These are phyloP conservation scores for Cyberlindnera amylophila DNA, from an alignment of 805 yeast species.

Conservation along the genomic window DNA sequence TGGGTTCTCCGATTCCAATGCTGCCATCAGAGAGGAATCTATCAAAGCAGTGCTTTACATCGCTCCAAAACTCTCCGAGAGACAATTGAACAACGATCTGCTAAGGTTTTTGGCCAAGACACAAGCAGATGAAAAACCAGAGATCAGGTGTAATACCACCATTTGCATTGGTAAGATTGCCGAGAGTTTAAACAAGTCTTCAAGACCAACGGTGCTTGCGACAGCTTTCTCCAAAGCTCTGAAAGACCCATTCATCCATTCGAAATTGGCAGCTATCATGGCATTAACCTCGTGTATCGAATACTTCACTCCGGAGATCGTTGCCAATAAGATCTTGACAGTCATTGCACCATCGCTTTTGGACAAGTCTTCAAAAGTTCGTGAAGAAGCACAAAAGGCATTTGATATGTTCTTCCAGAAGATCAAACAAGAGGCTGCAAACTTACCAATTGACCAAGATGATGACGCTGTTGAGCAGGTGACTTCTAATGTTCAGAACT, in stretches of 20 bases:
- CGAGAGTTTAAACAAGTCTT: constrained; percentile 44
- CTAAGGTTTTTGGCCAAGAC: constrained; percentile 76
- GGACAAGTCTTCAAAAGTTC: constrained; percentile 66
- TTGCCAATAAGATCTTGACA: constrained; percentile 77
- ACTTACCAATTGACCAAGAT: constrained; percentile 28
- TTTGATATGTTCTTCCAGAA: constrained; percentile 59
- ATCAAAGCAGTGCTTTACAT: constrained; percentile 58
- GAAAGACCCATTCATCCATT: constrained; percentile 72
- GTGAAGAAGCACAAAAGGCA: constrained; percentile 66
- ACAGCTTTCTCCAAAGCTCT: constrained; percentile 85
- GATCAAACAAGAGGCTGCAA: constrained; percentile 44
- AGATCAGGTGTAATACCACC: constrained; percentile 74
- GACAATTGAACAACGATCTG: constrained; percentile 84
- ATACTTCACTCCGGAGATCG: constrained; percentile 66
- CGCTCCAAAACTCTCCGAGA: constrained; percentile 61
- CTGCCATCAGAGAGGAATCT: constrained; percentile 76
- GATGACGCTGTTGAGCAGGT: constrained; percentile 26
- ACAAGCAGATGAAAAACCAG: constrained; percentile 72
- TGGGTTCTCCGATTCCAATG: constrained; percentile 84
- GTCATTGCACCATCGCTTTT: constrained; percentile 80
- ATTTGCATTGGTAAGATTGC: constrained; percentile 67
- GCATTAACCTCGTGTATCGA: constrained; percentile 67
- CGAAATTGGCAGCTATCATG: constrained; percentile 69
- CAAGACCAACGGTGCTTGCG: constrained; percentile 71
- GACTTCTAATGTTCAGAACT: constrained; percentile 22